Percentiles rank a stretch among this genome's conserved stretches.
Conservation (phyloP, 305 asterid genomes). For the Vinca major region DNA sequence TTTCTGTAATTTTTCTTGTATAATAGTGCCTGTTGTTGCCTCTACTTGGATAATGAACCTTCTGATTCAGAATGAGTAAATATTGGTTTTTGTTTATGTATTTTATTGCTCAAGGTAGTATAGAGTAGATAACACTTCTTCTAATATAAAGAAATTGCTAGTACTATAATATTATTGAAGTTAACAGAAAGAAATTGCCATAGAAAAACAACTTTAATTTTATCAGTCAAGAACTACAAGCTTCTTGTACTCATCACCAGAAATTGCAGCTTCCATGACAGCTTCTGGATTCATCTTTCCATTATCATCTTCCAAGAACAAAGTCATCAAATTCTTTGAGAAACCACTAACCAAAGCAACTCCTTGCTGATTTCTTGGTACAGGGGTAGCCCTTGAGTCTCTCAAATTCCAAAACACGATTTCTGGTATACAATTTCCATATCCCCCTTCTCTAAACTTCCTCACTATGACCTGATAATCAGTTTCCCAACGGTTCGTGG, state of each 20-base stretch:
- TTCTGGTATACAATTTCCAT: constrained; percentile 21
- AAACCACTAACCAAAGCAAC: constrained; percentile 26
- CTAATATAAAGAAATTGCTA: too few relatives aligned
- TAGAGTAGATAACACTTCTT: too few relatives aligned
- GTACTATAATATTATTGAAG: too few relatives aligned
- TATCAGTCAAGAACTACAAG: constrained; percentile 17
- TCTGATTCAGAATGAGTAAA: too few relatives aligned
- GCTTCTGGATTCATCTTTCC: constrained; percentile 11
- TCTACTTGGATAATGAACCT: neutral
- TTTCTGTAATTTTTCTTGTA: neutral
- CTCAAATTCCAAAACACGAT: constrained; percentile 26
- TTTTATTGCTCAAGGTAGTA: too few relatives aligned
- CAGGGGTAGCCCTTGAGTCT: constrained; percentile 23
- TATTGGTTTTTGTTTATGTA: too few relatives aligned
- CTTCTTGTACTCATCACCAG: constrained; percentile 20
- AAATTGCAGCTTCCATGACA: constrained; percentile 21
- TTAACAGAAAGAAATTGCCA: neutral
- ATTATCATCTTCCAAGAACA: constrained; percentile 17
- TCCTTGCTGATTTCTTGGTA: constrained; percentile 18
- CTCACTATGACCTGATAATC: constrained; percentile 21
- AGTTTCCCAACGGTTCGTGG: constrained; percentile 19
- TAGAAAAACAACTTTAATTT: neutral
- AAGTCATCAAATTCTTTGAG: constrained; percentile 18
- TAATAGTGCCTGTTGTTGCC: neutral
- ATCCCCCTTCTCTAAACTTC: constrained; percentile 17